Conservation (phyloP, 768 basidiomycete genomes). For the Lactarius akahatsu region DNA sequence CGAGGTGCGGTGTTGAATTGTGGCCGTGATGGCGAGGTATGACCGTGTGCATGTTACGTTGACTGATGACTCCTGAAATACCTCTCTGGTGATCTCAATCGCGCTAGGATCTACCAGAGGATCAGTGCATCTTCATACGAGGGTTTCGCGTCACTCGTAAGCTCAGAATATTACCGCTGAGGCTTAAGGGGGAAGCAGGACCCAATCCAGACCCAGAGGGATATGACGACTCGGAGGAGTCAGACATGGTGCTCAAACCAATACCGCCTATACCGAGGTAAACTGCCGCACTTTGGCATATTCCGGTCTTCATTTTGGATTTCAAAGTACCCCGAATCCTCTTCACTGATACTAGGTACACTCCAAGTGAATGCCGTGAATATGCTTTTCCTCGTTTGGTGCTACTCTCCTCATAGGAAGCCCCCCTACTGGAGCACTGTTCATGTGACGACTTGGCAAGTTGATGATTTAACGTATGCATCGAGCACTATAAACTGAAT, state of each 20-base stretch:
- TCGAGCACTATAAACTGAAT: too few species aligned
- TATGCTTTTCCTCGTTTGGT: not conserved
- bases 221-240: not conserved
- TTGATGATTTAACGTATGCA: too few species aligned
- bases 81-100: too few species aligned
- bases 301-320: not conserved
- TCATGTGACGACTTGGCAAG: not conserved
- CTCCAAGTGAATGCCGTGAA: not conserved
- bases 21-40: too few species aligned
- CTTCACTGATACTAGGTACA: not conserved
- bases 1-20: too few species aligned
- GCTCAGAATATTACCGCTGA: not conserved
- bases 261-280: not conserved
- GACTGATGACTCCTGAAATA: too few species aligned
- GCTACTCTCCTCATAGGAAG: not conserved
- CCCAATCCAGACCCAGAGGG: not conserved
- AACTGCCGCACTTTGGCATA: not conserved
- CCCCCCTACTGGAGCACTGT: too few species aligned
- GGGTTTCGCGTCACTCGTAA: not conserved
- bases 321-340: constrained; percentile 8
- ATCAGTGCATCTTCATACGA: constrained; percentile 7
- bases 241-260: not conserved
- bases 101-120: not conserved
- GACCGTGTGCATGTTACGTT: too few species aligned
- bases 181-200: not conserved